phyloP scores from a whole-genome alignment of 2,329 filamentous ascomycete genomes.

The Trichophyton verrucosum region DNA sequence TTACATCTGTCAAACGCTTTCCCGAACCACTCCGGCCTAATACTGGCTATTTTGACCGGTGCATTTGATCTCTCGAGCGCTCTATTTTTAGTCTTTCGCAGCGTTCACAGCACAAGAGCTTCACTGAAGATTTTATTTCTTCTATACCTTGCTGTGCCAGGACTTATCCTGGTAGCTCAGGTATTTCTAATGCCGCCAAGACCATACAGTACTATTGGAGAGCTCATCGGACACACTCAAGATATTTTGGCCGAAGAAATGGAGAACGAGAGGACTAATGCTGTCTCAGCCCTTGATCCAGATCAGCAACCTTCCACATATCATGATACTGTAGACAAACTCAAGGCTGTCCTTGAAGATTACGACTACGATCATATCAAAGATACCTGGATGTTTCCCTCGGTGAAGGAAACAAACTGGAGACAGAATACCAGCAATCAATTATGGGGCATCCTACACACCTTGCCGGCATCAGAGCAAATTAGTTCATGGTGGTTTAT shows the following conservation, averaged over 20 bases:
- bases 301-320: slow-evolving; percentile 1
- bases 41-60: slow-evolving; percentile 65
- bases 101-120: slow-evolving; percentile 23
- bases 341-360: slow-evolving; percentile 45
- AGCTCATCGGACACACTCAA: slow-evolving; percentile 64
- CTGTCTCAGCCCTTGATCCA: not conserved
- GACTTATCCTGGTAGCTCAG: slow-evolving; percentile 53
- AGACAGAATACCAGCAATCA: slow-evolving; percentile 57
- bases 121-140: slow-evolving; percentile 59
- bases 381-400: not conserved
- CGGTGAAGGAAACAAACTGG: slow-evolving; percentile 37
- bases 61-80: slow-evolving; percentile 76
- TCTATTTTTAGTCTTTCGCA: slow-evolving; percentile 13
- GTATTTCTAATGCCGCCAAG: slow-evolving; percentile 59
- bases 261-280: slow-evolving; percentile 17
- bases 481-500: slow-evolving; percentile 74
- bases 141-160: slow-evolving; percentile 57
- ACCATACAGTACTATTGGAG: slow-evolving; percentile 75
- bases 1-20: slow-evolving; percentile 81
- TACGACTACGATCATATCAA: not conserved
- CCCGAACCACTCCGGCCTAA: slow-evolving; percentile 61
- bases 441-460: slow-evolving; percentile 75
- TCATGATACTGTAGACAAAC: slow-evolving; percentile 39
- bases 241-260: slow-evolving; percentile 42
- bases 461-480: slow-evolving; percentile 56